A percentile compares a stretch with the other conserved stretches of the same genome.
phyloP scores from a whole-genome alignment of 495 filamentous ascomycete genomes.

The Astrothelium subdiscretum region DNA sequence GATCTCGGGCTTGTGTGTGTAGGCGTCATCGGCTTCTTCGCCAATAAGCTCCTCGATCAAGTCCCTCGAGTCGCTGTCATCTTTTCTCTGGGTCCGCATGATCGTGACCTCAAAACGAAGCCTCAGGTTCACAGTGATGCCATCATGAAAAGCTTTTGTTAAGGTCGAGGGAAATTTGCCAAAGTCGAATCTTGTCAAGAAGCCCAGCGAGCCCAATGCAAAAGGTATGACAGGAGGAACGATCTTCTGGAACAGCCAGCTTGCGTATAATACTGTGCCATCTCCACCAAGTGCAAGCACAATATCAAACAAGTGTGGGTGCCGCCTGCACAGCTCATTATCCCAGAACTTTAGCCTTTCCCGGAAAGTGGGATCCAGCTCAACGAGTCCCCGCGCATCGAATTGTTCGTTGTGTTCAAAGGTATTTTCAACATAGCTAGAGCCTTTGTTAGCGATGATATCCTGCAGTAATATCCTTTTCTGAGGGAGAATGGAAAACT shows the following conservation, averaged over 20 bases:
- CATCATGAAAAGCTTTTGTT: constrained; percentile 61
- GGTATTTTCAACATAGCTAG: constrained; percentile 59
- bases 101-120: constrained; percentile 89
- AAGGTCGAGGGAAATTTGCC: constrained; percentile 58
- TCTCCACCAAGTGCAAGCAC: constrained; percentile 92
- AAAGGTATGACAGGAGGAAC: constrained; percentile 91
- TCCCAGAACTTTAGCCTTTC: constrained; percentile 72
- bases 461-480: background rate
- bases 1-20: constrained; percentile 68
- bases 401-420: constrained; percentile 60
- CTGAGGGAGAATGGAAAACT: constrained; percentile 1
- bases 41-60: constrained; percentile 85
- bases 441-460: background rate
- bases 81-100: constrained; percentile 58
- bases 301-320: constrained; percentile 87
- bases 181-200: constrained; percentile 94
- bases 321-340: constrained; percentile 57
- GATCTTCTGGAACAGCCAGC: constrained; percentile 94
- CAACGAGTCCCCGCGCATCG: constrained; percentile 49
- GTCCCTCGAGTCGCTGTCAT: constrained; percentile 34
- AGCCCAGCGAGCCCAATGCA: constrained; percentile 80
- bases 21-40: constrained; percentile 64
- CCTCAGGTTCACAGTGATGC: constrained; percentile 77
- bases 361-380: constrained; percentile 41
- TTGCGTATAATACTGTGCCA: constrained; percentile 88